Percentiles rank a stretch among this genome's conserved stretches.
phyloP scores from a whole-genome alignment of 345 rosid genomes.

The Raphanus raphanistrum region DNA sequence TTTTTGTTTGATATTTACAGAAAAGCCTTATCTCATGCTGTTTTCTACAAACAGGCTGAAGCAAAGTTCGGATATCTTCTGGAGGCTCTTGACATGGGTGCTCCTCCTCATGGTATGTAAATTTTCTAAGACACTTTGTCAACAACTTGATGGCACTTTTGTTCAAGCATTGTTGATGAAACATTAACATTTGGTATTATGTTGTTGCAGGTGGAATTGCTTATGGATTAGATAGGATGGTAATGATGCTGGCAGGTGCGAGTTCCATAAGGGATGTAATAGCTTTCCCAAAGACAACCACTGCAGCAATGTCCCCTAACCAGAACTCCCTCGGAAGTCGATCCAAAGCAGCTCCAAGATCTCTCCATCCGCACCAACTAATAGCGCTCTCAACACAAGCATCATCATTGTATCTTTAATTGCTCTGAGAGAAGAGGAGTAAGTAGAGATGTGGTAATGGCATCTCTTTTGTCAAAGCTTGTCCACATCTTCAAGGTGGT shows the following conservation, averaged over 20 bases:
- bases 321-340: conserved; percentile 87
- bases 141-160: neutral
- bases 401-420: neutral
- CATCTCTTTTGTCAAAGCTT: conserved; percentile 5
- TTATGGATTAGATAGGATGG: conserved; percentile 85
- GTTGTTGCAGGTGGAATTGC: conserved; percentile 82
- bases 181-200: conserved; percentile 9
- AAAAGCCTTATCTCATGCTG: conserved; percentile 3
- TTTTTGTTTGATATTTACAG: neutral
- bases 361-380: conserved; percentile 51
- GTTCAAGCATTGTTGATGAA: conserved; percentile 9
- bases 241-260: conserved; percentile 77
- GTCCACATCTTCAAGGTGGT: neutral
- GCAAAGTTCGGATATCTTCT: conserved; percentile 90
- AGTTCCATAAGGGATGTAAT: conserved; percentile 91
- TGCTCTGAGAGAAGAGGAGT: neutral
- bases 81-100: conserved; percentile 98
- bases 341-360: conserved; percentile 76
- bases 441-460: neutral
- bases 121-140: too few species aligned
- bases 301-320: conserved; percentile 97
- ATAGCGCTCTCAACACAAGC: conserved; percentile 31
- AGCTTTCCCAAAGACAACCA: conserved; percentile 93
- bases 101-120: conserved; percentile 58
- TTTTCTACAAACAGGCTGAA: conserved; percentile 64